These are phyloP conservation scores for Pichia sp. DNA, from an alignment of 1,139 yeast species.

Conservation along the genomic window DNA sequence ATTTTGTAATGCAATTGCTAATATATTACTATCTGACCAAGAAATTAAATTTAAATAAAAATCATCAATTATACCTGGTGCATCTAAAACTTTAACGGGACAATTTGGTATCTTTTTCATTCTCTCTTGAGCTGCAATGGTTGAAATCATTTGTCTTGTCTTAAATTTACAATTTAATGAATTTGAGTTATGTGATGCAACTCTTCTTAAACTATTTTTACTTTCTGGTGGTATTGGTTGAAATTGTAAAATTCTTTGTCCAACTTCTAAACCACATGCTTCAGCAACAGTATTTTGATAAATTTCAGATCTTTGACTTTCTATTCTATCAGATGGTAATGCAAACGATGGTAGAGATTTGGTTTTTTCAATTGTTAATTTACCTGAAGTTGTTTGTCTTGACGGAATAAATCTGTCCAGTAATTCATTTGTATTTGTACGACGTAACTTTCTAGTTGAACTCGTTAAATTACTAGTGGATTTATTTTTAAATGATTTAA, in stretches of 20 bases:
- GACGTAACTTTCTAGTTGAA: conserved; percentile 21
- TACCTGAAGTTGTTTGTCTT: conserved; percentile 42
- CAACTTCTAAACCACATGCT: conserved; percentile 86
- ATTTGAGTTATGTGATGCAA: conserved; percentile 18
- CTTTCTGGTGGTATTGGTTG: conserved; percentile 84
- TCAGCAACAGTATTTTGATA: conserved; percentile 86
- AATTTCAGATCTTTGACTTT: conserved; percentile 62
- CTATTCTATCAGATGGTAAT: conserved; percentile 49
- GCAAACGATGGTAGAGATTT: conserved; percentile 23
- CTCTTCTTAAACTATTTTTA: conserved; percentile 11
- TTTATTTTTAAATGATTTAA: not conserved
- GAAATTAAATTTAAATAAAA: conserved; percentile 80
- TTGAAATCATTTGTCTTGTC: conserved; percentile 25
- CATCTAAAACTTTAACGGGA: conserved; percentile 91
- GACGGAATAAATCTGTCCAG: conserved; percentile 49
- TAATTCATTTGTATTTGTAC: conserved; percentile 28
- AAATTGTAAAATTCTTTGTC: conserved; percentile 78
- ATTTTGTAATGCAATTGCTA: conserved; percentile 86
- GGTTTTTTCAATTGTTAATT: conserved; percentile 26
- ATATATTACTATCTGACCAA: conserved; percentile 78
- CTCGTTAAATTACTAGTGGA: conserved; percentile 15
- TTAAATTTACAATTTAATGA: conserved; percentile 17
- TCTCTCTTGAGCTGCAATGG: conserved; percentile 33
- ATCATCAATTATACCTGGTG: conserved; percentile 92
- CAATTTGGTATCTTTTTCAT: conserved; percentile 73